Evolutionary conservation across 1,284 basidiomycete genomes (phyloP).

Genomic region (Trichosporon sp.): DNA sequence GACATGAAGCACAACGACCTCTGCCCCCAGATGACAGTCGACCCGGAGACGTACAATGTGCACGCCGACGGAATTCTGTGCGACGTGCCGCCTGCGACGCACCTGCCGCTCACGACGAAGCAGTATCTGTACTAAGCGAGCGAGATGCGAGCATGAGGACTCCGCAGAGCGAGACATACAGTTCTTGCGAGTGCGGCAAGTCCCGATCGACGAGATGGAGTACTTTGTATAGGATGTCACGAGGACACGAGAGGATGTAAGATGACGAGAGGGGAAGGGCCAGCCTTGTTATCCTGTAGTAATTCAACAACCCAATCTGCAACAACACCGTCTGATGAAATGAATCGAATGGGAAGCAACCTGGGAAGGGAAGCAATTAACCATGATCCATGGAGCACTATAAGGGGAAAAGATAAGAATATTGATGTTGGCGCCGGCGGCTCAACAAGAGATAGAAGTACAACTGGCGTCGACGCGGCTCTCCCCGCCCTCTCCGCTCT

Average conservation of each 20-base stretch:
- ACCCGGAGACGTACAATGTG: slow-evolving; percentile 91
- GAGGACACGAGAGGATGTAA: neutral
- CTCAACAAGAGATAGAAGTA: neutral
- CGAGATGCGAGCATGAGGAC: neutral
- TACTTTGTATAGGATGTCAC: neutral
- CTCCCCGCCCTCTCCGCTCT: neutral
- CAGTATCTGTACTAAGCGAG: slow-evolving; percentile 59
- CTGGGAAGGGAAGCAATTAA: neutral
- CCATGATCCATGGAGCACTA: slow-evolving; percentile 12
- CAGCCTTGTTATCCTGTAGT: slow-evolving; percentile 2
- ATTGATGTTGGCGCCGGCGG: neutral
- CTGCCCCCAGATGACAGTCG: slow-evolving; percentile 80
- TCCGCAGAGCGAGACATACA: neutral
- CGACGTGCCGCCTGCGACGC: slow-evolving; percentile 75
- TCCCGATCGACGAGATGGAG: neutral
- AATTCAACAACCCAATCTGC: neutral
- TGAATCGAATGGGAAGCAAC: neutral
- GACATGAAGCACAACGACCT: slow-evolving; percentile 92
- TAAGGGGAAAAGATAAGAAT: neutral
- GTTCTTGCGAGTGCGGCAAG: too few relatives aligned
- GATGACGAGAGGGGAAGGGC: neutral
- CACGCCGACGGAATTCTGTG: slow-evolving; percentile 74
- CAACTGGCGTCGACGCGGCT: neutral
- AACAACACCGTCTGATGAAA: neutral
- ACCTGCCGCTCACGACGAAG: slow-evolving; percentile 67